Evolutionary conservation across 2,329 filamentous ascomycete genomes (phyloP), one percentile per base, ranked within the genome.

Genomic region (Lecanosticta acicola): DNA sequence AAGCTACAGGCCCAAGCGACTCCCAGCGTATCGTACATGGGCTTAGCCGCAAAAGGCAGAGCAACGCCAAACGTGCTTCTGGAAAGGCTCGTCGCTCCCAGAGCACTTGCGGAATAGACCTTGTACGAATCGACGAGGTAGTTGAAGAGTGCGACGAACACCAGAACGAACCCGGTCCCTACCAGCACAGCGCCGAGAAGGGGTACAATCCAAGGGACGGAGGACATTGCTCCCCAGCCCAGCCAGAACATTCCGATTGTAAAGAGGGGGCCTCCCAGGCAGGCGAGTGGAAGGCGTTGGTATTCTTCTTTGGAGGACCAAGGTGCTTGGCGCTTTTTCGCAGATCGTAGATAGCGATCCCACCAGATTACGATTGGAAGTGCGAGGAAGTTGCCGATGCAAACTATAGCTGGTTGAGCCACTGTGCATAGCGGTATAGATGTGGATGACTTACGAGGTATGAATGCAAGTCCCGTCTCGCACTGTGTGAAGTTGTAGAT

Each of bases 11-110:
- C 76, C 85, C 86, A 89, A 50, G 83, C 79, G 47, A 82, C 78
- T 10, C 85, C 85, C 18, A 90, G 72, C 18, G 70, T 73, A 10
- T 77, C 64, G 61, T 88, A 90, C 81, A 90, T 68, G 0, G 71
- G 69, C 42, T 57, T 61, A 17, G 71, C 66, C 0, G 70, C 71
- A 55, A 74, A 74, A 3, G 72, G 71, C 19, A 74, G 48, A 1
- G 70, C 62, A 0, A 86, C 87, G 48, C 50, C 52, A 37, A 45
- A 54, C 2, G 34, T 46, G 17, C 46, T 50, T 10, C 46, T 32
- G 18, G 49, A 47, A 19, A 50, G 49, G 36, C 46, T 52, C 16
- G 44, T 52, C 11, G 49, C 51, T n/a, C 49, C 49, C 16, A 69
- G 57, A 0, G 67, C 67, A 5, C 66, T 68, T 3, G 68, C 67